phyloP scores from a whole-genome alignment of 2,329 filamentous ascomycete species.

The Albifimbria verrucaria region DNA sequence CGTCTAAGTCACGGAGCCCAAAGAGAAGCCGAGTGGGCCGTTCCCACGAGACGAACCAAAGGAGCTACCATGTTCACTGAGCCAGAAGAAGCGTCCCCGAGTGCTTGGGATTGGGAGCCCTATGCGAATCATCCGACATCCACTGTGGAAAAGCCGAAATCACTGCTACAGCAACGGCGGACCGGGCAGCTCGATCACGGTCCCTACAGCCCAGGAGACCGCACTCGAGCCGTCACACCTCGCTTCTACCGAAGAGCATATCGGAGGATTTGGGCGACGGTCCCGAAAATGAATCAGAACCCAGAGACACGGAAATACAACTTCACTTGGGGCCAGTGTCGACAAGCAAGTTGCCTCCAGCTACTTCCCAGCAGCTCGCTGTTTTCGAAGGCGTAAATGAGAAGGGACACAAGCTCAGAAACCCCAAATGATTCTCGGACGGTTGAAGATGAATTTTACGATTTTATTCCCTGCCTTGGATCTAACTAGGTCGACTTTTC shows the following conservation, averaged over 20 bases:
- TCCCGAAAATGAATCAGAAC: slow-evolving; percentile 37
- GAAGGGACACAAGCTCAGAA: slow-evolving; percentile 17
- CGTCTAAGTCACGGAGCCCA: slow-evolving; percentile 41
- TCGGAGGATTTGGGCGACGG: slow-evolving; percentile 39
- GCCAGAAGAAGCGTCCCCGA: not conserved
- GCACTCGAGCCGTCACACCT: slow-evolving; percentile 28
- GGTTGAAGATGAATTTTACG: too few relatives aligned
- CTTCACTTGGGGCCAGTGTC: slow-evolving; percentile 45
- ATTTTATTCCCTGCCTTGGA: not conserved
- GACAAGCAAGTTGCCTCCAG: slow-evolving; percentile 21
- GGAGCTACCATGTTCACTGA: not conserved
- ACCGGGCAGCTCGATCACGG: slow-evolving; percentile 33
- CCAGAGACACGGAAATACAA: slow-evolving; percentile 25
- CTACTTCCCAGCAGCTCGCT: slow-evolving; percentile 30
- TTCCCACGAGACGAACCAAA: slow-evolving; percentile 27
- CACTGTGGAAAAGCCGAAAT: slow-evolving; percentile 32
- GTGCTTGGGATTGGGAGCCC: slow-evolving; percentile 40
- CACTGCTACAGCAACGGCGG: slow-evolving; percentile 27
- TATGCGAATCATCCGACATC: slow-evolving; percentile 37
- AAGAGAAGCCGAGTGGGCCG: slow-evolving; percentile 28
- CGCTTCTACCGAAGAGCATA: slow-evolving; percentile 49
- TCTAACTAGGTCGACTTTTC: slow-evolving; percentile 17
- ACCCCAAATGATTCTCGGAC: slow-evolving; percentile 2
- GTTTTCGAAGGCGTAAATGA: slow-evolving; percentile 47
- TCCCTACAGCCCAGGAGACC: slow-evolving; percentile 31